Base-by-base conservation (phyloP, 139 green algal genomes). In the Micractinium sp. region DNA sequence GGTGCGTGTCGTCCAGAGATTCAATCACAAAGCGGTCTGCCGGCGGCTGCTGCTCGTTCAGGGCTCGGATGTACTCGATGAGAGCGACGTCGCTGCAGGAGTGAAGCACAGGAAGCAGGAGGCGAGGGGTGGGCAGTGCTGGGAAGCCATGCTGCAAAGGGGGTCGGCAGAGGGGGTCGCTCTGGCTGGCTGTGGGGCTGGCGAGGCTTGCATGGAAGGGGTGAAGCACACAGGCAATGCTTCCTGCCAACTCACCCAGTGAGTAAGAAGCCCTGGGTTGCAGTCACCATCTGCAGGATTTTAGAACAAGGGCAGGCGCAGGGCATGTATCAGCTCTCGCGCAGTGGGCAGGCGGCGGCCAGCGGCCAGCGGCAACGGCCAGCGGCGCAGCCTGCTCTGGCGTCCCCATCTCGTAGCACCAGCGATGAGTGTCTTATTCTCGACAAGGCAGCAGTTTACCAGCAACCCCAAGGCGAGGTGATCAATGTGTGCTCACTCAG, bases 1-100 rank as follows among this genome's bases (percentile, higher is more conserved):
- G 77, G 76, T 93, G 89, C 7, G 60, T 91, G 82, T 93, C 89
- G 82, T 88, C 89, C 60, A 92, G 60, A 15, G 81, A 29, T 20
- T 67, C 61, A 13, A 87, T 89, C 66, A 93, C 89, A 29, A 93
- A 90, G 23, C 56, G n/a, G 23, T 90, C 69, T 2, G 69, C 69
- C 0, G 71, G n/a, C 35, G 81, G 53, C 81, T 77, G 81, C 53
- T 35, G 7, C 33, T 90, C 88, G 88, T 90, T 36, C 71, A 90
- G 73, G 4, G 41, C 61, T 16, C 71, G 69, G 53, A 90, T 88
- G 53, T 38, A 88, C 88, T 90, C 88, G 20, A 88, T 90, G 29
- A 90, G 56, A 2, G 88, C 69, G 35, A 88, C 71, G 81, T 90
- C 88, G 33, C 88, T 90, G 81, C 81, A 73, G 4, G 33, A 16